Evolutionary conservation across 139 green algal genomes (phyloP).

Genomic region (Auxenochlorella pyrenoidosa): DNA sequence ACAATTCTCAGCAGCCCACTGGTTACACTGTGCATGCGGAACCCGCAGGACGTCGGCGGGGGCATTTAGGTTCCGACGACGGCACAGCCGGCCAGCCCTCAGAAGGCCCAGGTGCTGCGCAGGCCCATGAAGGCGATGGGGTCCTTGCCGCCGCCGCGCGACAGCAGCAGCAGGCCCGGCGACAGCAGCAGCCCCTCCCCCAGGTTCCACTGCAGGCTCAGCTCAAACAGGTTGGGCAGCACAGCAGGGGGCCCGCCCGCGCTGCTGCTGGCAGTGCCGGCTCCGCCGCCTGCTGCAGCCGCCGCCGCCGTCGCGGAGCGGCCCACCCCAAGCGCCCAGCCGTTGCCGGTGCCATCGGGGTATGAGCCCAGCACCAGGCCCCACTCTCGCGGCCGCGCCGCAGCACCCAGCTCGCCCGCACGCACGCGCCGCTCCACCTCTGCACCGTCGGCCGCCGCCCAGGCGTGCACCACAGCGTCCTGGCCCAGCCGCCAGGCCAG

Average conservation of each 20-base stretch:
- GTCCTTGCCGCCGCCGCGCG: not conserved
- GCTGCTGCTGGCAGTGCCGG: not conserved
- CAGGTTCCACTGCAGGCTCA: constrained; percentile 42
- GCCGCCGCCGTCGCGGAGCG: not conserved
- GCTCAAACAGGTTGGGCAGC: constrained; percentile 40
- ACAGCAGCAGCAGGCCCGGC: constrained; percentile 40
- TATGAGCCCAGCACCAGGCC: constrained; percentile 30
- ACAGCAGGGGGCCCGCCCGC: not conserved
- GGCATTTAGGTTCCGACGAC: too few species aligned
- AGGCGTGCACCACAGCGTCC: constrained; percentile 38
- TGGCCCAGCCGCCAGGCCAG: constrained; percentile 21
- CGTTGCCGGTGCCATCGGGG: constrained; percentile 45
- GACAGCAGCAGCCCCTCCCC: constrained; percentile 43
- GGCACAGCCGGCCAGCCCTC: too few species aligned
- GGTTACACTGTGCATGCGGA: too few species aligned
- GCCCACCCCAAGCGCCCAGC: constrained; percentile 39
- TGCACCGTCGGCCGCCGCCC: constrained; percentile 13
- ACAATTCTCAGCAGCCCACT: too few species aligned
- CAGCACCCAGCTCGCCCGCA: not conserved
- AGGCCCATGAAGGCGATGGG: constrained; percentile 7
- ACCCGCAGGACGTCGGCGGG: too few species aligned
- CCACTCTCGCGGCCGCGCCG: constrained; percentile 18
- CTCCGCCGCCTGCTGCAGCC: not conserved
- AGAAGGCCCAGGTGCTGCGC: constrained; percentile 23
- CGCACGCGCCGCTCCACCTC: not conserved